These are phyloP conservation scores for Diaporthe longicolla DNA, from an alignment of 2,329 filamentous ascomycete genomes.

Conservation along the genomic window DNA sequence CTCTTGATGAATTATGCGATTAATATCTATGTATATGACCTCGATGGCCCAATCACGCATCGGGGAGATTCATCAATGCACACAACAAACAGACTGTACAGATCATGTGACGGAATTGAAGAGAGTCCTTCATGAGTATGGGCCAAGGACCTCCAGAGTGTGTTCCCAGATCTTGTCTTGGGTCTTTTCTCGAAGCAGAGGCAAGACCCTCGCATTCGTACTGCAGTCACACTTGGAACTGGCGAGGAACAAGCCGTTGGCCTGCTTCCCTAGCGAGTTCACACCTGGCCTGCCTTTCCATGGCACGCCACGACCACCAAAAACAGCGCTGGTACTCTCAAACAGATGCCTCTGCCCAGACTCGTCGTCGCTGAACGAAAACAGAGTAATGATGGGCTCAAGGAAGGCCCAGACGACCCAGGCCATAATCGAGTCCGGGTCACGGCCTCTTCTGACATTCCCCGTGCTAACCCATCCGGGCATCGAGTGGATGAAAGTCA, in stretches of 20 bases:
- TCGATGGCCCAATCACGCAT: too few relatives aligned
- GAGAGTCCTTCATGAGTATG: conserved; percentile 3
- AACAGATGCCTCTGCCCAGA: conserved; percentile 54
- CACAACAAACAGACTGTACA: too few relatives aligned
- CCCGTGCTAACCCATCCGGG: conserved; percentile 55
- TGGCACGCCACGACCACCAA: conserved; percentile 52
- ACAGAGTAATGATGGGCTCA: conserved; percentile 50
- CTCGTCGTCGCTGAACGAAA: conserved; percentile 50
- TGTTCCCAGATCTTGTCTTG: conserved; percentile 48
- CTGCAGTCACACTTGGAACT: conserved; percentile 49
- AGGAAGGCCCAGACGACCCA: conserved; percentile 53
- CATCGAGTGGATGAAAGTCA: conserved; percentile 55
- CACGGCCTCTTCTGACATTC: conserved; percentile 49
- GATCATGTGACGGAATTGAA: neutral
- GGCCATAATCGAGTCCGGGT: conserved; percentile 46
- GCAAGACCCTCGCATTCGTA: conserved; percentile 46
- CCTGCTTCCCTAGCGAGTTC: conserved; percentile 48
- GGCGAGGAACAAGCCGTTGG: conserved; percentile 48
- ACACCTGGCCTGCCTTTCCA: conserved; percentile 51
- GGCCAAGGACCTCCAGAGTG: conserved; percentile 46
- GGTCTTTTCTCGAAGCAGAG: conserved; percentile 47
- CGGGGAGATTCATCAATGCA: neutral
- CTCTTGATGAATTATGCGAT: neutral
- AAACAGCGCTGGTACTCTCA: conserved; percentile 53
- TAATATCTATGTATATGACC: too few relatives aligned